Percentiles rank a stretch among this genome's conserved stretches.
Evolutionary conservation across 2,329 filamentous ascomycete genomes (phyloP).

Genomic region (Epichloe glyceriae): DNA sequence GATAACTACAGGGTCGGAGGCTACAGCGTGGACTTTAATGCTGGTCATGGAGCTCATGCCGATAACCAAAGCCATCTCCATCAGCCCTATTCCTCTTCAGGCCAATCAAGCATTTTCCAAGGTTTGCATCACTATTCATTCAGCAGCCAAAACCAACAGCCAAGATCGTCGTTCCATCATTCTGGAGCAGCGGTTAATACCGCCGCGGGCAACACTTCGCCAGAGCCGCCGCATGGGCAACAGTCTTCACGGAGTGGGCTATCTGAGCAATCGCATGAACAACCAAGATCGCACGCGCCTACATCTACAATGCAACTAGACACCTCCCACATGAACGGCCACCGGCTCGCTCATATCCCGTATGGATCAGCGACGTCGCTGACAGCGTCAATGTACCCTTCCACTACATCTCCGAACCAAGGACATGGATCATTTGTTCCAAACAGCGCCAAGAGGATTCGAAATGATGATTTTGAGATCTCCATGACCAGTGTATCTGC

Average conservation of each 20-base stretch:
- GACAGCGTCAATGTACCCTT: constrained; percentile 38
- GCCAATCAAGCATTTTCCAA: constrained; percentile 16
- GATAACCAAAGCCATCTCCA: constrained; percentile 51
- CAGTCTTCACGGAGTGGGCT: constrained; percentile 19
- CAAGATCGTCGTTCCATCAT: constrained; percentile 35
- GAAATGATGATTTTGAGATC: constrained; percentile 47
- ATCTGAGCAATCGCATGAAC: constrained; percentile 25
- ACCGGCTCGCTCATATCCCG: constrained; percentile 39
- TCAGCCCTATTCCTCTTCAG: constrained; percentile 45
- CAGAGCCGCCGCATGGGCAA: constrained; percentile 24
- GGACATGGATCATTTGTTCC: constrained; percentile 18
- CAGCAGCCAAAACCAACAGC: constrained; percentile 15
- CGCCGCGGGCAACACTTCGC: constrained; percentile 32
- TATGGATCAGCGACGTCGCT: constrained; percentile 37
- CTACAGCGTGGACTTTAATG: constrained; percentile 64
- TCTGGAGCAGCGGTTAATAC: constrained; percentile 20
- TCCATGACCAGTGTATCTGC: constrained; percentile 36
- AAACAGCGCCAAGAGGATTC: constrained; percentile 35
- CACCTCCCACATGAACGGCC: constrained; percentile 38
- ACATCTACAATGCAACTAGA: constrained; percentile 39
- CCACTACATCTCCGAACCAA: constrained; percentile 29
- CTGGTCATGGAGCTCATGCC: constrained; percentile 49
- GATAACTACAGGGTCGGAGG: constrained; percentile 60
- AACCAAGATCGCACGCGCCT: constrained; percentile 20
- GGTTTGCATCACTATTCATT: constrained; percentile 6